Percentiles rank a stretch among this genome's conserved stretches.
These are phyloP conservation scores for Solanum bulbocastanum DNA, from an alignment of 257 asterid genomes.

Conservation along the genomic window DNA sequence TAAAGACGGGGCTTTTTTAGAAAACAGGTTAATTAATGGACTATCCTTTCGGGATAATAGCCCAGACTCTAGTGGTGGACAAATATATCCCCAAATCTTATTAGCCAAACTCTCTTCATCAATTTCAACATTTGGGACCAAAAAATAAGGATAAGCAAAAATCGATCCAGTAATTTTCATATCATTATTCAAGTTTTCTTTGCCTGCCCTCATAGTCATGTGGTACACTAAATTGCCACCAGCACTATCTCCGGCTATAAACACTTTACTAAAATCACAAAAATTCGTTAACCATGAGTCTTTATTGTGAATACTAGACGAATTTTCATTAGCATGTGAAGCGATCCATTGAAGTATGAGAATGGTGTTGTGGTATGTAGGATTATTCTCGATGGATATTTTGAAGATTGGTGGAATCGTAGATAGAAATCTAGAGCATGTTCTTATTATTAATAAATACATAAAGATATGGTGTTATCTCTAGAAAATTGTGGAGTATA, in stretches of 20 bases:
- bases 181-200: neutral
- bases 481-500: too few species aligned
- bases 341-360: conserved; percentile 9
- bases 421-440: too few species aligned
- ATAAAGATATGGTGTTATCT: too few species aligned
- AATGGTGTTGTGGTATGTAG: neutral
- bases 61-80: neutral
- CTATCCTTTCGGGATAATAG: neutral
- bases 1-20: neutral
- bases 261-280: conserved; percentile 13
- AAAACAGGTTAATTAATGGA: neutral
- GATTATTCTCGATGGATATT: too few species aligned
- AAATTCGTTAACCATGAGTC: conserved; percentile 12
- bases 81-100: neutral
- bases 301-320: neutral
- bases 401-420: neutral
- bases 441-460: too few species aligned
- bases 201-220: neutral
- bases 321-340: neutral
- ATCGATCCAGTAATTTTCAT: conserved; percentile 11
- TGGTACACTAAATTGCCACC: conserved; percentile 19
- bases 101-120: neutral
- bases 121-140: neutral
- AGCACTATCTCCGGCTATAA: conserved; percentile 20
- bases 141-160: conserved; percentile 6